phyloP scores from a whole-genome alignment of 768 basidiomycete species.

The Amyloporia xantha region DNA sequence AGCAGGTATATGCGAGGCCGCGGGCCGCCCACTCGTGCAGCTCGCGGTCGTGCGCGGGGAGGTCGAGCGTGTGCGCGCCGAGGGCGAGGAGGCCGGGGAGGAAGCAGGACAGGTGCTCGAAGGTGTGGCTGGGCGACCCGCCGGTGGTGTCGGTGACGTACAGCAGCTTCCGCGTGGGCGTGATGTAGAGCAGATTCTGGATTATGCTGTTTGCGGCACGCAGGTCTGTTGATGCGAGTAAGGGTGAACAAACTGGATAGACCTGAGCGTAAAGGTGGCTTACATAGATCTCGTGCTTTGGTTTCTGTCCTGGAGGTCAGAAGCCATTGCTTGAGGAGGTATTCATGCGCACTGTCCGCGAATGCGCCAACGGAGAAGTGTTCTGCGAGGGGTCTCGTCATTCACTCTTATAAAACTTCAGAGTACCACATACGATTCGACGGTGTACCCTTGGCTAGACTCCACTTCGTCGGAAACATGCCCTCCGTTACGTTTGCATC shows the following conservation, averaged over 20 bases:
- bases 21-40: constrained; percentile 72
- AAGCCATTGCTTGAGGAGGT: constrained; percentile 70
- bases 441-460: constrained; percentile 9
- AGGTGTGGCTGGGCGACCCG: constrained; percentile 36
- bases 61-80: constrained; percentile 56
- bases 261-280: constrained; percentile 16
- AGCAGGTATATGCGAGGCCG: constrained; percentile 70
- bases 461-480: constrained; percentile 20
- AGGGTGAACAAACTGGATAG: neutral
- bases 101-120: constrained; percentile 80
- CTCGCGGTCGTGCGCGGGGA: constrained; percentile 42
- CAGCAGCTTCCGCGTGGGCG: constrained; percentile 57
- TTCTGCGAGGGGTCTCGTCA: constrained; percentile 1
- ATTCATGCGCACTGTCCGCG: constrained; percentile 76
- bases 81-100: constrained; percentile 71
- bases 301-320: constrained; percentile 60
- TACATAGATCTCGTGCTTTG: constrained; percentile 61
- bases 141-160: constrained; percentile 58
- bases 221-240: constrained; percentile 38
- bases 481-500: constrained; percentile 12
- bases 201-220: constrained; percentile 55
- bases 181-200: constrained; percentile 57
- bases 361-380: constrained; percentile 54
- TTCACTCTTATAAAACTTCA: neutral
- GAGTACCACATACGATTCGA: constrained; percentile 9